These are phyloP conservation scores for Dryas alaskensis DNA, from an alignment of 306 rosid genomes.

Conservation along the genomic window DNA sequence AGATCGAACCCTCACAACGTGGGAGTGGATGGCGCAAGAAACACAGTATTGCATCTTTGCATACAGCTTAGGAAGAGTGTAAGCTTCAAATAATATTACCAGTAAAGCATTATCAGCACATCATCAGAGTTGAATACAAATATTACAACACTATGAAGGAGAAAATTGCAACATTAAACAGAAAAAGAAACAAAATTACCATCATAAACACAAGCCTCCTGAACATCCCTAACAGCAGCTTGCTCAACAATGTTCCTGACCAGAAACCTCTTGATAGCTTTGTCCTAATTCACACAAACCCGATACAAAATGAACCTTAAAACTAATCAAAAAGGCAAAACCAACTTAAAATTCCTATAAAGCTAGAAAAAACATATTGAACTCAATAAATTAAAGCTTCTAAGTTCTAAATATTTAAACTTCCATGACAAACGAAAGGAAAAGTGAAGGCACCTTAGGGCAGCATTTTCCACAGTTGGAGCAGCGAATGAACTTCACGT, in stretches of 20 bases:
- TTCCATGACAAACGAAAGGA: not conserved
- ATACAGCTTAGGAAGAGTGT: constrained; percentile 91
- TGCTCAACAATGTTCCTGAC: constrained; percentile 99
- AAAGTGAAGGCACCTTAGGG: constrained; percentile 60
- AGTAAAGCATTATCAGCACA: not conserved
- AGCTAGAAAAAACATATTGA: not conserved
- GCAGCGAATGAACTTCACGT: constrained; percentile 83
- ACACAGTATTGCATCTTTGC: constrained; percentile 98
- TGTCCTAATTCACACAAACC: constrained; percentile 51
- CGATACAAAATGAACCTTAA: not conserved
- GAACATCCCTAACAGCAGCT: constrained; percentile 97
- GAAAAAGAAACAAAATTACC: constrained; percentile 40
- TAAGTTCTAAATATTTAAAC: not conserved
- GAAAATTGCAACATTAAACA: not conserved
- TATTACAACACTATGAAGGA: not conserved
- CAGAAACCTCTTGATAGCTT: constrained; percentile 70
- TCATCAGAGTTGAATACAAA: not conserved
- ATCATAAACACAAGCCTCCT: constrained; percentile 96
- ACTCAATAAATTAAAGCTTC: not conserved
- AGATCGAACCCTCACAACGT: constrained; percentile 97
- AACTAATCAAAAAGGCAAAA: not conserved
- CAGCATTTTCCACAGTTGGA: constrained; percentile 98
- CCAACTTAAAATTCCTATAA: not conserved
- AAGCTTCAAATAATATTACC: constrained; percentile 40
- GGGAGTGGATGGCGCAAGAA: constrained; percentile 95